Evolutionary conservation across 805 yeast species (phyloP), one percentile per base, ranked within the genome.

Genomic region (Scheffersomyces lignosus): DNA sequence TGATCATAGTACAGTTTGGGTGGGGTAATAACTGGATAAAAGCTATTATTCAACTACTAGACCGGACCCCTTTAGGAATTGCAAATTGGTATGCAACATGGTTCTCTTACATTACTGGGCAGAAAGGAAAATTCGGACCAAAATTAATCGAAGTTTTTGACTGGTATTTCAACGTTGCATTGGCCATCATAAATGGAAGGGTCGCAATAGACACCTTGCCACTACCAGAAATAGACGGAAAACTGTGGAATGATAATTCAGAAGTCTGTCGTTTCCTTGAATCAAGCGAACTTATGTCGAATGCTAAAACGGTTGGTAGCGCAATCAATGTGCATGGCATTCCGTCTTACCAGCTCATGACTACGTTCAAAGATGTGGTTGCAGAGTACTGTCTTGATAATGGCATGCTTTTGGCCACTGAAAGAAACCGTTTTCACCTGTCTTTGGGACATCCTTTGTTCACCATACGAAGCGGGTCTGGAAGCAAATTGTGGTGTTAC

Each of bases 281-380:
- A n/a, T n/a, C n/a, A n/a, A n/a, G n/a, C n/a, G n/a, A n/a, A n/a
- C n/a, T n/a, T n/a, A n/a, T n/a, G n/a, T n/a, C n/a, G n/a, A n/a
- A n/a, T n/a, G n/a, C n/a, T n/a, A n/a, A n/a, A n/a, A n/a, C n/a
- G n/a, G n/a, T n/a, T n/a, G n/a, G n/a, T n/a, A n/a, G n/a, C n/a
- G n/a, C n/a, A n/a, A n/a, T n/a, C n/a, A n/a, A n/a, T 34, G 58
- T 49, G 33, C 51, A 48, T 40, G 70, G 73, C 4, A 61, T 73
- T 4, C 79, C 81, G 0, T 45, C 70, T 8, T 62, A 64, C 26
- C 65, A 63, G 29, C 57, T 78, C 1, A 47, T 59, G 20, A 64
- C 73, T 3, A 66, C 85, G 0, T 81, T 81, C 51, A 80, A 71
- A 44, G 87, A 85, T 36, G 81, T 87, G 14, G 76, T 87, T 2